Percentiles rank a stretch among this genome's conserved stretches.
Conservation (phyloP, 192 early-diverging fungal genomes). For the Rhizophagus prolifer region DNA sequence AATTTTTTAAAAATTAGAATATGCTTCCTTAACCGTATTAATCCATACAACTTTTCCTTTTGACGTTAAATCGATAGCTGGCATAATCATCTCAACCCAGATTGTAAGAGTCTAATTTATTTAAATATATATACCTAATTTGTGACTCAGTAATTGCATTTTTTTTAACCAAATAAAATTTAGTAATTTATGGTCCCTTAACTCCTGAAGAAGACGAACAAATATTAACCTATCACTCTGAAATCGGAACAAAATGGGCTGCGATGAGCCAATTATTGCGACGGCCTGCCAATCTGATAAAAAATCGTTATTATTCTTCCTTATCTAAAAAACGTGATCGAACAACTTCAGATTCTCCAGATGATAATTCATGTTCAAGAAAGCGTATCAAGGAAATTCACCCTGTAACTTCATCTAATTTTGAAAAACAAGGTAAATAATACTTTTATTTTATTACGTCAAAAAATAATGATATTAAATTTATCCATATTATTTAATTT, state of each 20-base stretch:
- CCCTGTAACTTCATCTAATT: too few species aligned
- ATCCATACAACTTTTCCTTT: neutral
- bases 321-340: slow-evolving; percentile 24
- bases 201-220: slow-evolving; percentile 17
- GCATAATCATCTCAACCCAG: slow-evolving; percentile 16
- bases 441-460: neutral
- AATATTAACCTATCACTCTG: slow-evolving; percentile 6
- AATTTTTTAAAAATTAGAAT: neutral
- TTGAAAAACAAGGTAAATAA: neutral
- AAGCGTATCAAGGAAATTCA: neutral
- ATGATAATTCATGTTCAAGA: neutral
- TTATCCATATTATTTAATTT: neutral
- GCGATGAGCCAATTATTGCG: slow-evolving; percentile 14
- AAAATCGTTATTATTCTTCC: slow-evolving; percentile 29
- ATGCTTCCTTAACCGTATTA: neutral
- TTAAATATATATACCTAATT: neutral
- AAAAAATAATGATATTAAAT: neutral
- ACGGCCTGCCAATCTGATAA: slow-evolving; percentile 25
- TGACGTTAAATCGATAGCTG: neutral
- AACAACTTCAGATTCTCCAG: neutral
- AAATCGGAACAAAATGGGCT: slow-evolving; percentile 28
- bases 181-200: slow-evolving; percentile 18
- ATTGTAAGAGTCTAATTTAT: slow-evolving; percentile 17
- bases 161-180: neutral
- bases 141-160: neutral